Evolutionary conservation across 1,139 yeast species (phyloP).

Genomic region (Pichia sp.): DNA sequence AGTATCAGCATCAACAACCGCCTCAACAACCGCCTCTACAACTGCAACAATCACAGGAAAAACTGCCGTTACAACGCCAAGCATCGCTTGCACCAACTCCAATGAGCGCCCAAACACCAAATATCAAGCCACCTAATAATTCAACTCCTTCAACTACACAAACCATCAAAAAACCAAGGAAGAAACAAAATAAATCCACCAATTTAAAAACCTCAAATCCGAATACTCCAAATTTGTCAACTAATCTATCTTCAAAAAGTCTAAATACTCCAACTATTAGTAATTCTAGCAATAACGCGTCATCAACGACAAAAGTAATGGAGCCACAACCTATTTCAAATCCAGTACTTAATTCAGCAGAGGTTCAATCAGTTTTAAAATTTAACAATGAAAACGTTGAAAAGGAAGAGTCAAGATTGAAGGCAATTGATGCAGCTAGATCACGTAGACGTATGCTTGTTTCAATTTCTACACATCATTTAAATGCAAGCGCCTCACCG

Average conservation of each 20-base stretch:
- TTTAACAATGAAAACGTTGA: slow-evolving; percentile 26
- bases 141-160: neutral
- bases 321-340: neutral
- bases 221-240: neutral
- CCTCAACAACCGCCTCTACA: too few species aligned
- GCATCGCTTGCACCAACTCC: neutral
- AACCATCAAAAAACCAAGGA: neutral
- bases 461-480: neutral
- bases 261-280: too few species aligned
- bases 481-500: slow-evolving; percentile 1
- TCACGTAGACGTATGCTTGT: slow-evolving; percentile 40
- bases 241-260: too few species aligned
- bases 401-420: slow-evolving; percentile 25
- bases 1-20: slow-evolving; percentile 5
- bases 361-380: slow-evolving; percentile 26
- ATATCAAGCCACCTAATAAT: neutral
- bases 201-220: neutral
- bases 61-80: too few species aligned
- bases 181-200: neutral
- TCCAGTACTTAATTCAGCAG: slow-evolving; percentile 21
- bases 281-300: neutral
- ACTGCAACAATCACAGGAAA: slow-evolving; percentile 7
- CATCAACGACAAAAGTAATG: neutral
- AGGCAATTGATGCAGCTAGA: slow-evolving; percentile 25
- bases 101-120: neutral